phyloP scores from a whole-genome alignment of 257 asterid genomes.

The Cinchona pubescens region DNA sequence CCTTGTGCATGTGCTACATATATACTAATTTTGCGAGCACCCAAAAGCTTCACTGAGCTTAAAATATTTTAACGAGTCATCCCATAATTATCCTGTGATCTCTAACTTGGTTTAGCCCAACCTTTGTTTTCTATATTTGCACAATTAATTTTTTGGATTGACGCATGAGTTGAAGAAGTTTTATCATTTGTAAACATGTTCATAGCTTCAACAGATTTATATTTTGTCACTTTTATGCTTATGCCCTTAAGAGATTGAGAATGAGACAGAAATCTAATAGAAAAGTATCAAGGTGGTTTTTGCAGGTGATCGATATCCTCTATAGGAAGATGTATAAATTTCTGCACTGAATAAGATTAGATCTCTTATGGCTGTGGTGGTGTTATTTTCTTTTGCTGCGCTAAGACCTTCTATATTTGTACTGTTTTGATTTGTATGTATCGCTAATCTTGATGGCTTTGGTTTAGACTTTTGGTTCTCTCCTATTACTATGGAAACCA shows the following conservation, averaged over 20 bases:
- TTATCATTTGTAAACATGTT: not conserved
- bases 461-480: slow-evolving; percentile 8
- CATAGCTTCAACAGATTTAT: not conserved
- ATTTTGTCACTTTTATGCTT: not conserved
- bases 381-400: slow-evolving; percentile 16
- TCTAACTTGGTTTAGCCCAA: not conserved
- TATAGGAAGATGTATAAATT: slow-evolving; percentile 23
- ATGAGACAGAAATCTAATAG: not conserved
- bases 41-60: no score
- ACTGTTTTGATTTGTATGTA: slow-evolving; percentile 3
- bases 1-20: not conserved
- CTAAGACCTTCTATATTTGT: not conserved
- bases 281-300: not conserved
- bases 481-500: not conserved
- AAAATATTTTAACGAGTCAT: no score
- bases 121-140: no score
- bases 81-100: not conserved
- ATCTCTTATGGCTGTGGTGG: slow-evolving; percentile 17
- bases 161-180: no score
- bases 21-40: not conserved
- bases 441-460: slow-evolving; percentile 13
- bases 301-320: slow-evolving; percentile 18
- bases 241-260: not conserved
- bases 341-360: no score
- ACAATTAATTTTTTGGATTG: no score